phyloP scores from a whole-genome alignment of 2,329 filamentous ascomycete genomes.

The Fusarium coffeatum region DNA sequence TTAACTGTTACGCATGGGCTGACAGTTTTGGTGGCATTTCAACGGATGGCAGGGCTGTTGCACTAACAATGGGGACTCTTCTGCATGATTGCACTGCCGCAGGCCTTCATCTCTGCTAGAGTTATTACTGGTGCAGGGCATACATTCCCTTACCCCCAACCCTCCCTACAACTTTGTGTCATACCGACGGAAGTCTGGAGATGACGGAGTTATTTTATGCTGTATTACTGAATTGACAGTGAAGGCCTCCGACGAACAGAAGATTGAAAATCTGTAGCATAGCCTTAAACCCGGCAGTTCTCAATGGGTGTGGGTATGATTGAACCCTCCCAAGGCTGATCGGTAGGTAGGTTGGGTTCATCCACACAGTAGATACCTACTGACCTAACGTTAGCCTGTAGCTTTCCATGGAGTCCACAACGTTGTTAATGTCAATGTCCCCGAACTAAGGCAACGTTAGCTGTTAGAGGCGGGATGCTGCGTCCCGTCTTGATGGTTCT shows the following conservation, averaged over 20 bases:
- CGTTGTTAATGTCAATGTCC: background rate
- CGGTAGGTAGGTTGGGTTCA: conserved; percentile 12
- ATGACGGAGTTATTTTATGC: conserved; percentile 7
- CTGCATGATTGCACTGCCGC: conserved; percentile 30
- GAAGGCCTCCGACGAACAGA: background rate
- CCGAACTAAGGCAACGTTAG: conserved; percentile 19
- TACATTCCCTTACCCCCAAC: conserved; percentile 16
- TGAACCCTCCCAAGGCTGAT: conserved; percentile 37
- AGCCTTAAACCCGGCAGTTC: conserved; percentile 28
- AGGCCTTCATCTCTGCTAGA: conserved; percentile 15
- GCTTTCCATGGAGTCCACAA: background rate
- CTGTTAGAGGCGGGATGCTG: conserved; percentile 27
- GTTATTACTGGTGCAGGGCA: conserved; percentile 6
- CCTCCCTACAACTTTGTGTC: conserved; percentile 10
- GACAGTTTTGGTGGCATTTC: background rate
- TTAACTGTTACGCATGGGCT: conserved; percentile 15
- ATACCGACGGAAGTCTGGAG: conserved; percentile 9
- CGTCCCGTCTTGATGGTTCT: conserved; percentile 31
- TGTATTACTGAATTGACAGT: background rate
- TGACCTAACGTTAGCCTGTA: background rate
- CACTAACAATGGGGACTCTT: conserved; percentile 23
- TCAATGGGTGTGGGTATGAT: conserved; percentile 20
- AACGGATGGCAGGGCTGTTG: background rate
- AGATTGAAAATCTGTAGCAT: background rate
- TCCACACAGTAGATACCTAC: background rate